phyloP scores from a whole-genome alignment of 129 eudicot genomes.

The Escallonia herrerae region DNA sequence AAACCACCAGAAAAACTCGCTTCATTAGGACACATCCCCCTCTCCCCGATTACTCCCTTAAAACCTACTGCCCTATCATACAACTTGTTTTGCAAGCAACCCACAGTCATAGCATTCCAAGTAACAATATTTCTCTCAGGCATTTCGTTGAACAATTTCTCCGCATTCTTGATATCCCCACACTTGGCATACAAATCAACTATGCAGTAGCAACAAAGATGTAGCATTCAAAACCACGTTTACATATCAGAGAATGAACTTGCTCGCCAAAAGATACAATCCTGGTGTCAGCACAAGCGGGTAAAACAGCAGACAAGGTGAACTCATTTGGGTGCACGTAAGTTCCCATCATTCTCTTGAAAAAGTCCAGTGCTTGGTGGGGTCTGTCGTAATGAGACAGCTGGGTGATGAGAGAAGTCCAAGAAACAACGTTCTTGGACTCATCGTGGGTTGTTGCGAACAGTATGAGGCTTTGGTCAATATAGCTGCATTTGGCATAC shows the following conservation, averaged over 20 bases:
- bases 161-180: conserved; percentile 34
- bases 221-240: conserved; percentile 28
- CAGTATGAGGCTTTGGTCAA: conserved; percentile 19
- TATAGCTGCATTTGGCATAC: conserved; percentile 26
- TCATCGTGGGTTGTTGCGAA: conserved; percentile 18
- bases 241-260: conserved; percentile 31
- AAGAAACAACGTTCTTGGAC: conserved; percentile 19
- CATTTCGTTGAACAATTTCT: conserved; percentile 60
- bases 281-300: conserved; percentile 23
- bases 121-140: conserved; percentile 52
- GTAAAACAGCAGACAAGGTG: conserved; percentile 37
- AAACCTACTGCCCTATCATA: conserved; percentile 29
- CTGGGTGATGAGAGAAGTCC: conserved; percentile 35
- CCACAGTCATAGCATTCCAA: conserved; percentile 65
- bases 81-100: conserved; percentile 35
- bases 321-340: conserved; percentile 26
- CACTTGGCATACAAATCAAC: conserved; percentile 49
- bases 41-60: conserved; percentile 19
- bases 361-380: conserved; percentile 20
- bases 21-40: conserved; percentile 20
- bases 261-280: conserved; percentile 26
- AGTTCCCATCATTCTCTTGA: conserved; percentile 22
- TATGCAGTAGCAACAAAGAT: conserved; percentile 40
- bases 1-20: conserved; percentile 38
- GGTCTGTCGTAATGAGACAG: conserved; percentile 20